A percentile compares a stretch with the other conserved stretches of the same genome.
These are phyloP conservation scores for Trifolium pratense DNA, from an alignment of 306 rosid genomes.

Conservation along the genomic window DNA sequence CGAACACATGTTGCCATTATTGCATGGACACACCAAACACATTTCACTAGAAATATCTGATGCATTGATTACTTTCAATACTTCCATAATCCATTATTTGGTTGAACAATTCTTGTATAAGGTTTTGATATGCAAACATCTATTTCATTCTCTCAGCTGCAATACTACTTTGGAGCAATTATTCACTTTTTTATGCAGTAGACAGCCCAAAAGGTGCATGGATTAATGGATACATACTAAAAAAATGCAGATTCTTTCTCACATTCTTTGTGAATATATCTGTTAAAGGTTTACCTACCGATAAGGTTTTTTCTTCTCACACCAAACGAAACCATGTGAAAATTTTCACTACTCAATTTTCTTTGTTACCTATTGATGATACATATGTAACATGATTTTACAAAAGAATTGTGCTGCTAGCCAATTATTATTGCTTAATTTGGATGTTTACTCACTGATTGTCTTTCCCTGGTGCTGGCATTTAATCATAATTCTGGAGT, in stretches of 20 bases:
- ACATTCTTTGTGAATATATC: constrained; percentile 46
- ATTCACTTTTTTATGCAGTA: constrained; percentile 61
- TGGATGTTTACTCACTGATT: background rate
- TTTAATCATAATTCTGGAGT: no score
- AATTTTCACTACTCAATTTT: constrained; percentile 26
- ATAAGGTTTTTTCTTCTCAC: constrained; percentile 34
- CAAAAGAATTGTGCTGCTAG: constrained; percentile 30
- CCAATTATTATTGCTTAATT: constrained; percentile 20
- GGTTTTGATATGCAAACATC: constrained; percentile 23
- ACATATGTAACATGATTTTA: constrained; percentile 38
- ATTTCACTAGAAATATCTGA: constrained; percentile 1
- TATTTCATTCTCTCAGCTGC: constrained; percentile 62
- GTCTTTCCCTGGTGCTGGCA: background rate
- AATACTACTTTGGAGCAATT: constrained; percentile 60
- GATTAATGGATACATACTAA: background rate
- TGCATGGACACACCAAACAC: constrained; percentile 23
- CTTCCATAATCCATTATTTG: constrained; percentile 26
- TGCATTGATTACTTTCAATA: constrained; percentile 24
- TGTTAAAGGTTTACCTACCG: constrained; percentile 19
- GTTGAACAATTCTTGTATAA: constrained; percentile 33
- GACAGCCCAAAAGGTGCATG: constrained; percentile 34
- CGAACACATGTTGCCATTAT: background rate
- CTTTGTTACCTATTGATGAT: constrained; percentile 30
- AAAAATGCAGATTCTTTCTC: constrained; percentile 47
- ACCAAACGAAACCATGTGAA: constrained; percentile 21